Evolutionary conservation across 352 stramenopile genomes (phyloP), one percentile per base, ranked within the genome.

Genomic region (Saprolegnia parasitica): DNA sequence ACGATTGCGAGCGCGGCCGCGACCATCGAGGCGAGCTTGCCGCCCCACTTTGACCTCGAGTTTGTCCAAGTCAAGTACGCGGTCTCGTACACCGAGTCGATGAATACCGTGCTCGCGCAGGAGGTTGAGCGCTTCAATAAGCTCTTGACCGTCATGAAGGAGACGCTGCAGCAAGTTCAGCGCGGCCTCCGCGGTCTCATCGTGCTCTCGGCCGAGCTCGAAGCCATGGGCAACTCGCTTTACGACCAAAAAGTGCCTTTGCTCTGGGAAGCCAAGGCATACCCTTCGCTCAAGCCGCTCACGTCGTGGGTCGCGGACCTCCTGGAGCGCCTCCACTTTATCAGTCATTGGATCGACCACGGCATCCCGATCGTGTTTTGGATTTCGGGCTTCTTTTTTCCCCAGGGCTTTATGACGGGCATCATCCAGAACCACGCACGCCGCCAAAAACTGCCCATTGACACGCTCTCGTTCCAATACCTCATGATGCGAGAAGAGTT

Each of bases 31-130:
- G 78, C 83, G 1, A 78, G 82, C 13, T 57, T 97, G 13, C 86
- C 89, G 6, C 49, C 73, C 6, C 76, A 86, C 39, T 97, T 90
- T 67, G 91, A 98, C 55, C 64, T 96, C 13, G 89, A 97, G 47
- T 82, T 86, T 37, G 88, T 95, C 39, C 79, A 86, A 60, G 87
- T 93, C 45, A 78, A 78, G 37, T 96, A 96, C 63, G 90, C 91
- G 0, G 89, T 95, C 6, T 85, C 78, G 47, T 97, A 97, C 72
- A 74, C 90, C 40, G 90, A 98, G 74, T 96, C 84, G 16, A 93
- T 97, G 83, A 97, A 97, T 75, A 97, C 89, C 0, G 86, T 96
- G 46, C 72, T 98, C n/a, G 86, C 90, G 11, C 91, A 98, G 72
- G 91, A 98, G 61, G 81, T 93, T n/a, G 81, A 96, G 67, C 84